A percentile compares a stretch with the other conserved stretches of the same genome.
Evolutionary conservation across 345 rosid genomes (phyloP).

Genomic region (Clausena lansium): DNA sequence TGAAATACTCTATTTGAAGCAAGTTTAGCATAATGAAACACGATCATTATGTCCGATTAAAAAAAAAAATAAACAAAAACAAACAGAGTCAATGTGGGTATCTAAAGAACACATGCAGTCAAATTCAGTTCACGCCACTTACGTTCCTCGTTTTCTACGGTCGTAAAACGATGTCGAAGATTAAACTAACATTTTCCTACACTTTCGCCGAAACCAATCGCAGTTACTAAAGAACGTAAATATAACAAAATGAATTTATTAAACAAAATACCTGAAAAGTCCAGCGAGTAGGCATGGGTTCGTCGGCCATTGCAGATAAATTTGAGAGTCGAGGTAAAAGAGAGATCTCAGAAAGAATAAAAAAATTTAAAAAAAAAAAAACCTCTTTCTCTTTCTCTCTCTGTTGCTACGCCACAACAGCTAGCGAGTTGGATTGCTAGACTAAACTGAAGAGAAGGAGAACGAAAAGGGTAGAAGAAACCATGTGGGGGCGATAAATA

Average conservation of each 20-base stretch:
- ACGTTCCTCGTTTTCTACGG: conserved; percentile 19
- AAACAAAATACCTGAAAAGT: conserved; percentile 60
- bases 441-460: background rate
- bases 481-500: background rate
- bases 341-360: conserved; percentile 6
- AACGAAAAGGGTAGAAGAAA: background rate
- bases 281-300: conserved; percentile 83
- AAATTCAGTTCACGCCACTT: conserved; percentile 7
- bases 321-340: conserved; percentile 18
- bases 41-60: background rate
- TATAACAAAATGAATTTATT: background rate
- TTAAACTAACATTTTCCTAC: background rate
- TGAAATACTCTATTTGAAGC: background rate
- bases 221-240: background rate
- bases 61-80: too few relatives aligned
- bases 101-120: background rate
- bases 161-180: background rate
- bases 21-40: background rate
- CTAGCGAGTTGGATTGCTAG: background rate
- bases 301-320: conserved; percentile 53
- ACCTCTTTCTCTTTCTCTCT: conserved; percentile 13
- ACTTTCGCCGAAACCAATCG: conserved; percentile 5
- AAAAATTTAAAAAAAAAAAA: too few relatives aligned
- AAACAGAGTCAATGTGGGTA: too few relatives aligned
- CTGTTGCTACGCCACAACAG: background rate